Evolutionary conservation across 805 yeast species (phyloP), one percentile per base, ranked within the genome.

Genomic region (Cyberlindnera veronae): DNA sequence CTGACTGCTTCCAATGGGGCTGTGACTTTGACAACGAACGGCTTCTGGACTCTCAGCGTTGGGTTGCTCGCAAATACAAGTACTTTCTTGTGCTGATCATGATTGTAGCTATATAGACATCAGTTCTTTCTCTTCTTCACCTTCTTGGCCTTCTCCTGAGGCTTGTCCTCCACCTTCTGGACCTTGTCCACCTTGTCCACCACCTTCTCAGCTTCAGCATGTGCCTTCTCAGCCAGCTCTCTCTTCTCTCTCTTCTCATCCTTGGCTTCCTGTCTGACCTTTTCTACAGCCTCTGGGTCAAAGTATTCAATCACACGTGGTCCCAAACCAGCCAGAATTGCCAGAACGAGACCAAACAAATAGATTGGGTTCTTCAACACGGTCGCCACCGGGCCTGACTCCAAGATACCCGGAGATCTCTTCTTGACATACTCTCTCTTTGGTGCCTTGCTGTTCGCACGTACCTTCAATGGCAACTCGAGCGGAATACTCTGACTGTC

Each of bases 271-370:
- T 57, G 61, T 28, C 58, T 61, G 39, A 67, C 51, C 10, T 56
- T 46, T 33, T 55, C 48, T 6, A 68, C 67, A 11, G 66, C 61
- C 30, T 65, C 72, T 27, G 72, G 71, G 41, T 68, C 72, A 21
- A 68, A 40, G 39, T 57, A 63, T 46, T 66, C 71, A n/a, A 68
- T 28, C 1, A 67, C 20, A 31, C 57, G 45, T 15, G 74, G 73
- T 42, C 62, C 58, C 2, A 53, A 33, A 6, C 58, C 37, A 5
- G 58, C 29, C 11, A 52, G 34, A 9, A 67, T 19, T 5, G 48
- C 47, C 5, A 67, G 42, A 0, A 64, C 36, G 6, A 57, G 60
- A 16, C 58, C 61, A 3, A 57, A 60, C 18, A 64, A 46, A 41
- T 68, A 68, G 58, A 67, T 56, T 32, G 66, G 68, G 23, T 67